phyloP scores from a whole-genome alignment of 257 asterid species.

The Solanum microdontum region DNA sequence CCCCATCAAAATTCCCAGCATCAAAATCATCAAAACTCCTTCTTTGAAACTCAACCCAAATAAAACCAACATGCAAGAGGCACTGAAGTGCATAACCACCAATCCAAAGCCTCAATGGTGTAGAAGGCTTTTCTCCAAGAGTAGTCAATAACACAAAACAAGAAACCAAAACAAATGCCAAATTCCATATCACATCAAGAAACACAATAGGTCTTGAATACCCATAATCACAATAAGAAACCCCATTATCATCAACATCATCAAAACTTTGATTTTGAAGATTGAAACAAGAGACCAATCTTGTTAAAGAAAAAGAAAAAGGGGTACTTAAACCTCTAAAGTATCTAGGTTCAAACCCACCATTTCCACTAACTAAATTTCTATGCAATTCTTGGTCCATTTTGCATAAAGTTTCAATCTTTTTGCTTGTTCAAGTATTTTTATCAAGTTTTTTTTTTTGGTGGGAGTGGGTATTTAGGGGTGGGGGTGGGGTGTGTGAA shows the following conservation, averaged over 20 bases:
- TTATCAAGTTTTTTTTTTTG: neutral
- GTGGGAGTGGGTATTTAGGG: neutral
- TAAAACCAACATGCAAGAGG: slow-evolving; percentile 61
- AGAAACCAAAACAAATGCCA: slow-evolving; percentile 59
- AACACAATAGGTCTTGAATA: slow-evolving; percentile 61
- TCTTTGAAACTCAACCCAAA: slow-evolving; percentile 49
- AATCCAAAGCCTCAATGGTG: slow-evolving; percentile 76
- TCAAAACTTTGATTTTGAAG: slow-evolving; percentile 19
- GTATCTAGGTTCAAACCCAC: neutral
- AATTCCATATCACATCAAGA: slow-evolving; percentile 78
- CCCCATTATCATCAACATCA: slow-evolving; percentile 4
- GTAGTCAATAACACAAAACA: slow-evolving; percentile 47
- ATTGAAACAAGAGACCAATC: slow-evolving; percentile 13
- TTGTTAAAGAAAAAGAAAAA: slow-evolving; percentile 17
- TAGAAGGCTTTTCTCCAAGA: slow-evolving; percentile 46
- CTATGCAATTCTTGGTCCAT: neutral
- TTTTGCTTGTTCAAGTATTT: neutral
- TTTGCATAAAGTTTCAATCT: neutral
- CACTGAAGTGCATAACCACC: slow-evolving; percentile 78
- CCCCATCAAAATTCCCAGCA: slow-evolving; percentile 16
- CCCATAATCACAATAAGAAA: slow-evolving; percentile 18
- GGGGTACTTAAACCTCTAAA: slow-evolving; percentile 9
- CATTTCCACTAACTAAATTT: neutral
- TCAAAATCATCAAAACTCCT: slow-evolving; percentile 19
- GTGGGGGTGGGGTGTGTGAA: neutral